Evolutionary conservation across 257 asterid genomes (phyloP), one percentile per base, ranked within the genome.

Genomic region (Verbascum thapsus): DNA sequence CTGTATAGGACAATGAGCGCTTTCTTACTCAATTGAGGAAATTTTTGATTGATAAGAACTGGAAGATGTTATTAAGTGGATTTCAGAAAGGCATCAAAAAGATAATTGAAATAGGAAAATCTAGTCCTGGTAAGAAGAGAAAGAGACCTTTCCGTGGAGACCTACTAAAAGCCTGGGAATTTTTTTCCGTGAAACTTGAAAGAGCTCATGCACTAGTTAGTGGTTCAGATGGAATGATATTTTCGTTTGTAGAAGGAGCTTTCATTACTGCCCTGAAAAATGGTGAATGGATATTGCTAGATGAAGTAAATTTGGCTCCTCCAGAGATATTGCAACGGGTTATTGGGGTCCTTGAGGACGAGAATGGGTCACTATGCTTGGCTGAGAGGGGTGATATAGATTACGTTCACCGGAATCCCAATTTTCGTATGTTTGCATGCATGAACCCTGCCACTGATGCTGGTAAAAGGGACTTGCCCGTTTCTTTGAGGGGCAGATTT

Each of bases 361-460:
- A 83, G 75, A 80, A 77, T 59, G 99, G 96, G 37, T 92, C 99
- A 6, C 71, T 92, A 41, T 87, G 95, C 77, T 82, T 92, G 83
- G 72, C 97, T 69, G 99, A 92, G 78, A 80, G 94, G 72, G 99
- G 99, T 63, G 99, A 92, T 78, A 66, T 83, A 66, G 83, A 85
- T 66, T 80, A 83, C 71, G 73, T 92, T 60, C 13, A 20, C 23
- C 84, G 99, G 61, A 81, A 85, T 75, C 70, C 84, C 19, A 70
- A 84, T 66, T 92, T 92, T 53, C 96, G 99, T 50, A 70, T 92
- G 64, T 92, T 92, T 74, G 95, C 97, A 50, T 92, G 99, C 80
- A 92, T 92, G 99, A 92, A 92, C 77, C 99, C 99, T 42, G 97
- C 99, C 6, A 92, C 94, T 68, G 99, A 92, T 83, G 94, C 99